A percentile compares a stretch with the other conserved stretches of the same genome.
Conservation (phyloP, 2,329 filamentous ascomycete species). For the Trichoderma semiorbis region DNA sequence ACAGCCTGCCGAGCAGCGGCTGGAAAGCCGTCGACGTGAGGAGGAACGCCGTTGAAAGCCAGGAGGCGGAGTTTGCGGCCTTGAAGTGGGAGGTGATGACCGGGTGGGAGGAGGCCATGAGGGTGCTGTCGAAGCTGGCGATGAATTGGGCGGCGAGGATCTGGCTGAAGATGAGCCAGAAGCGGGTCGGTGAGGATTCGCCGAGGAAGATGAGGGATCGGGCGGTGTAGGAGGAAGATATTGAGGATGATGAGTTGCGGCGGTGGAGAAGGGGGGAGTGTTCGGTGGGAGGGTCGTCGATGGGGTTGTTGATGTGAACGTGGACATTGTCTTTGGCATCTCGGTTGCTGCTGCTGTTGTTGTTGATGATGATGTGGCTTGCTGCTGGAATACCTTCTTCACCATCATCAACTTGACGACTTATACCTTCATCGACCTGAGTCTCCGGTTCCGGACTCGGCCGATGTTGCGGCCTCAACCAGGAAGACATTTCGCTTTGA, state of each 20-base stretch:
- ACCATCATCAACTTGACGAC: neutral
- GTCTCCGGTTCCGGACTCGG: conserved; percentile 19
- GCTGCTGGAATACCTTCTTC: neutral
- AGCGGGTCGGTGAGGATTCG: conserved; percentile 46
- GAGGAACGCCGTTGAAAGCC: conserved; percentile 76
- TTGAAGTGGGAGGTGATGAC: conserved; percentile 79
- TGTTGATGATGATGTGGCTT: neutral
- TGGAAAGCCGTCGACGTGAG: conserved; percentile 74
- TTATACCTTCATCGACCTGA: neutral
- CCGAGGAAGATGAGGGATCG: conserved; percentile 39
- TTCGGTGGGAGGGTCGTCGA: conserved; percentile 21
- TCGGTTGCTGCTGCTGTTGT: neutral
- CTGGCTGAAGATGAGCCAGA: conserved; percentile 61
- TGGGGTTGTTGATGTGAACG: neutral
- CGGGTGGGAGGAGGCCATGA: conserved; percentile 79
- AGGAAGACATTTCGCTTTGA: neutral
- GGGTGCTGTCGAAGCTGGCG: conserved; percentile 68
- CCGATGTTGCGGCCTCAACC: neutral
- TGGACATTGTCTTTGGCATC: neutral
- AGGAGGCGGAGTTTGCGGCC: conserved; percentile 74
- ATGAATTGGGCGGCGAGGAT: conserved; percentile 58
- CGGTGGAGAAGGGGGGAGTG: conserved; percentile 27
- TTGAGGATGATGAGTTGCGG: neutral
- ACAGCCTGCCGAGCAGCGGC: conserved; percentile 69
- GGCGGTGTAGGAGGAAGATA: neutral